Conservation (phyloP, 169 alveolate genomes). For the Eimeria falciformis region DNA sequence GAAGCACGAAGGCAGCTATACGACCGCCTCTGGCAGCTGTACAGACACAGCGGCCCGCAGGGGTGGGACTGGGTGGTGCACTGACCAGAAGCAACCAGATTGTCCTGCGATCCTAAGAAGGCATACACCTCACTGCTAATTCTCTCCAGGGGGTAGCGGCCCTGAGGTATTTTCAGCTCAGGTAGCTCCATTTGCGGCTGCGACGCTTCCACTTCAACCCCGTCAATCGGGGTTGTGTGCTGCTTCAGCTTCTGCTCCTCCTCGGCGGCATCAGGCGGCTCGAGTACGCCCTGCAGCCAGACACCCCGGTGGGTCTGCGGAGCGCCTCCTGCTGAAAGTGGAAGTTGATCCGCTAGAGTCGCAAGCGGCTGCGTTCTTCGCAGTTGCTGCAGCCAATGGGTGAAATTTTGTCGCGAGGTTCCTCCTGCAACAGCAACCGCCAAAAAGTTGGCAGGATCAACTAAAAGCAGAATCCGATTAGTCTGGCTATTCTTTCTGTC, state of each 20-base stretch:
- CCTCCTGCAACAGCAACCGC: slow-evolving; percentile 62
- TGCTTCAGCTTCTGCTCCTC: neutral
- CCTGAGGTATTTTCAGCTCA: neutral
- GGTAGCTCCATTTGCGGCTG: slow-evolving; percentile 34
- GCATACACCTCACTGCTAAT: slow-evolving; percentile 47
- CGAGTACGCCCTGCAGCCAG: too few species aligned
- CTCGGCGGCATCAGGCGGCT: too few species aligned
- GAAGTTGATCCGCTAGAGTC: neutral
- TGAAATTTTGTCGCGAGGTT: slow-evolving; percentile 49
- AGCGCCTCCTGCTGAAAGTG: neutral
- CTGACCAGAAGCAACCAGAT: slow-evolving; percentile 74
- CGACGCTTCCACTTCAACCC: neutral
- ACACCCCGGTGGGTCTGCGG: too few species aligned
- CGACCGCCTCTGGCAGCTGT: neutral
- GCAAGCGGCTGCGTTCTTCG: slow-evolving; percentile 39
- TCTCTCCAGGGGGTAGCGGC: slow-evolving; percentile 69
- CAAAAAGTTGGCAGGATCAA: too few species aligned
- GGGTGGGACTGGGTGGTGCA: neutral
- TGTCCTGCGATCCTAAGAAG: slow-evolving; percentile 67
- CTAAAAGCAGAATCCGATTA: neutral
- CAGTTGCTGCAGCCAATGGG: slow-evolving; percentile 68
- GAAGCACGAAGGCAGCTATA: too few species aligned
- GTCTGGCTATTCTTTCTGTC: neutral
- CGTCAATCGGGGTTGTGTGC: neutral
- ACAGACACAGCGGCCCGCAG: neutral